These are phyloP conservation scores for Echites panduratus DNA, from an alignment of 257 asterid genomes.

Conservation along the genomic window DNA sequence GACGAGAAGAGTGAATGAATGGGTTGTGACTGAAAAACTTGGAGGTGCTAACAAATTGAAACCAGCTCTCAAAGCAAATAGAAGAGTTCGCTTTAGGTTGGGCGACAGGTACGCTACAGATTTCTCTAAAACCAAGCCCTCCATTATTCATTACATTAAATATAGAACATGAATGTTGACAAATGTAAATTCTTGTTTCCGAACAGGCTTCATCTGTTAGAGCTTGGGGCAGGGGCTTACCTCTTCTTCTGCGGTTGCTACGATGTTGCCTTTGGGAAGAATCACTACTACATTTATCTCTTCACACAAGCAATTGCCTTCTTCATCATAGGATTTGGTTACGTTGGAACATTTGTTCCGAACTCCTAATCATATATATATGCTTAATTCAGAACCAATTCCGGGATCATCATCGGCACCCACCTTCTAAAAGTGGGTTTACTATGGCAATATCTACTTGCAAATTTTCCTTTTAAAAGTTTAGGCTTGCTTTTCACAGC, in stretches of 20 bases:
- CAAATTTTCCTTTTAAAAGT: conserved; percentile 12
- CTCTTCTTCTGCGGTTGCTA: conserved; percentile 80
- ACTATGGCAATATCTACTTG: conserved; percentile 15
- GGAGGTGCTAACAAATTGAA: conserved; percentile 71
- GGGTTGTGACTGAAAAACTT: conserved; percentile 93
- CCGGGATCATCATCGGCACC: too few relatives aligned
- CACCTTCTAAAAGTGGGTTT: conserved; percentile 2
- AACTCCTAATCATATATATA: conserved; percentile 23
- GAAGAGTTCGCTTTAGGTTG: conserved; percentile 47
- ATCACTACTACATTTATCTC: conserved; percentile 57
- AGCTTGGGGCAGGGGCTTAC: conserved; percentile 53
- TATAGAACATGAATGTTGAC: too few relatives aligned
- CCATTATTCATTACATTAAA: too few relatives aligned
- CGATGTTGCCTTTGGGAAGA: conserved; percentile 55
- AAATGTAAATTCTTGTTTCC: neutral
- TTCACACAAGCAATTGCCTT: conserved; percentile 64
- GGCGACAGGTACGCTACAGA: conserved; percentile 52
- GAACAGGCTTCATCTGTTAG: conserved; percentile 59
- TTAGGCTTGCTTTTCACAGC: conserved; percentile 13
- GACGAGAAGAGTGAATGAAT: conserved; percentile 84
- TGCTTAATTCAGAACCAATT: too few relatives aligned
- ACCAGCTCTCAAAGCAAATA: conserved; percentile 46
- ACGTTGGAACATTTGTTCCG: conserved; percentile 67
- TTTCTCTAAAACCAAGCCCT: too few relatives aligned
- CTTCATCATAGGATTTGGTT: conserved; percentile 71